Evolutionary conservation across 371 early-diverging fungal species (phyloP).

Genomic region (Hamiltosporidium tvaerminnensis): DNA sequence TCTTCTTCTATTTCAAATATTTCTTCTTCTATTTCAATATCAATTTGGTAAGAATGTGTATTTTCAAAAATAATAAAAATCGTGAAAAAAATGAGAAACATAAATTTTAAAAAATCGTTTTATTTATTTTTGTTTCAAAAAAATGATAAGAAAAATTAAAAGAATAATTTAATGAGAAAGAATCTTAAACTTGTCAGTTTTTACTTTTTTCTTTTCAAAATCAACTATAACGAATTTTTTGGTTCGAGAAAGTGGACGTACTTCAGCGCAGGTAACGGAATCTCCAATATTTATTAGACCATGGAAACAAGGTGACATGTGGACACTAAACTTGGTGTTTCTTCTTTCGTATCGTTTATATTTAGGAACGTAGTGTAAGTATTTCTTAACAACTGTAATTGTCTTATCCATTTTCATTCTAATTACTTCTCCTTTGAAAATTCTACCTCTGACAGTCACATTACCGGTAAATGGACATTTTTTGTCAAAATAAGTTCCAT

Average conservation of each 20-base stretch:
- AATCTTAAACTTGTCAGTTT: background rate
- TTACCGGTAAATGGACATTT: conserved; percentile 99
- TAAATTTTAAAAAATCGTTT: too few relatives aligned
- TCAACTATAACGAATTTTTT: conserved; percentile 49
- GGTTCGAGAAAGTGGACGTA: conserved; percentile 52
- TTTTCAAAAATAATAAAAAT: too few relatives aligned
- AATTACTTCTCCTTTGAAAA: conserved; percentile 80
- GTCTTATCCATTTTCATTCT: conserved; percentile 97
- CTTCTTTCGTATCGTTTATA: conserved; percentile 99
- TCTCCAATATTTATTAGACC: conserved; percentile 73
- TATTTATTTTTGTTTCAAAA: too few relatives aligned
- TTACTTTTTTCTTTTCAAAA: conserved; percentile 23
- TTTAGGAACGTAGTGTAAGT: conserved; percentile 96
- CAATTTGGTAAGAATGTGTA: too few relatives aligned
- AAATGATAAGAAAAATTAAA: too few relatives aligned
- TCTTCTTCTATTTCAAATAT: too few relatives aligned
- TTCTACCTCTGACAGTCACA: conserved; percentile 90
- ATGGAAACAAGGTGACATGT: conserved; percentile 88
- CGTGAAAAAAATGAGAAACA: too few relatives aligned
- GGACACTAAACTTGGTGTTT: conserved; percentile 95
- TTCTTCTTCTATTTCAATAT: too few relatives aligned
- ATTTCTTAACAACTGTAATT: conserved; percentile 85
- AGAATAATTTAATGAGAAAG: too few relatives aligned
- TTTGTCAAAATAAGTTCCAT: conserved; percentile 87
- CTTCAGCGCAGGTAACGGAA: conserved; percentile 59